Conservation (phyloP, 1,284 basidiomycete species). For the Pulveroboletus sp. region DNA sequence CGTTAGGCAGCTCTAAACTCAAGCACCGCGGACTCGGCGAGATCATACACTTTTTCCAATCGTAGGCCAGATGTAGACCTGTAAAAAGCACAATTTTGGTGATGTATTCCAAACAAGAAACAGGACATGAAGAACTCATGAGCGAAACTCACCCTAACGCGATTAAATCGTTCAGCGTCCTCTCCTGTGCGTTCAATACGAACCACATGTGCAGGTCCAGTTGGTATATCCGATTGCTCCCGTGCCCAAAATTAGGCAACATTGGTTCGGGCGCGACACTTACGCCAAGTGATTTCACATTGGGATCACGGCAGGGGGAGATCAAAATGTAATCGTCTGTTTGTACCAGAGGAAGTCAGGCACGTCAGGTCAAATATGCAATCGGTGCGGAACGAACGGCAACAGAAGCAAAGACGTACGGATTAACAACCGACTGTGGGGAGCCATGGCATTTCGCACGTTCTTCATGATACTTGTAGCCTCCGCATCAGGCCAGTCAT, state of each 20-base stretch:
- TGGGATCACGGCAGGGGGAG: constrained; percentile 1
- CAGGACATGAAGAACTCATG: neutral
- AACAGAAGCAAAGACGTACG: constrained; percentile 15
- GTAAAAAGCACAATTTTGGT: neutral
- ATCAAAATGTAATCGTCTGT: constrained; percentile 23
- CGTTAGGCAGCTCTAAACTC: no score
- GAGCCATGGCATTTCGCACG: constrained; percentile 20
- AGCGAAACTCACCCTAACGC: constrained; percentile 18
- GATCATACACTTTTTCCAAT: no score
- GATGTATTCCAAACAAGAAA: neutral
- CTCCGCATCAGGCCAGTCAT: constrained; percentile 4
- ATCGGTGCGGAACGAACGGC: neutral
- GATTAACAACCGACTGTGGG: constrained; percentile 26
- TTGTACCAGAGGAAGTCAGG: neutral
- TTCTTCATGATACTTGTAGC: constrained; percentile 20
- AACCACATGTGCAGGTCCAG: constrained; percentile 30
- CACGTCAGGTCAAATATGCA: neutral
- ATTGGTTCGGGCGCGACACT: constrained; percentile 27
- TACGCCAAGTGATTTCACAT: neutral
- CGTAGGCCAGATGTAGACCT: no score
- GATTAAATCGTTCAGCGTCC: constrained; percentile 20
- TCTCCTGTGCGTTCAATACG: constrained; percentile 26
- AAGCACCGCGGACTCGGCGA: no score
- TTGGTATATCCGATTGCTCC: constrained; percentile 14
- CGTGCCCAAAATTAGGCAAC: constrained; percentile 28